phyloP scores from a whole-genome alignment of 2,329 filamentous ascomycete species.

The Cordyceps farinosa region DNA sequence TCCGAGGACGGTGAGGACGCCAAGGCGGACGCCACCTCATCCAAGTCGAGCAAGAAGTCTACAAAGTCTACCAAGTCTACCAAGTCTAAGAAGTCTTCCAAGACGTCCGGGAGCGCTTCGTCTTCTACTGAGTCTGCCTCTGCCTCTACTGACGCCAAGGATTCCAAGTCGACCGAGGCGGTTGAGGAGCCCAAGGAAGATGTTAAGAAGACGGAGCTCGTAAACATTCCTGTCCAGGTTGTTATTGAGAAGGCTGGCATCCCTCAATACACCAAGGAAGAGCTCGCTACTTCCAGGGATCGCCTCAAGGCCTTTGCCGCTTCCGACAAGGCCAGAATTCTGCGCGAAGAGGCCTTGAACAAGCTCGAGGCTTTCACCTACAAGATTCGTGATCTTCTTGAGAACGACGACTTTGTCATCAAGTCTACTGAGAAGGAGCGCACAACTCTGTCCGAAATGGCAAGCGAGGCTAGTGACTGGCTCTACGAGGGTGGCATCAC shows the following conservation, averaged over 20 bases:
- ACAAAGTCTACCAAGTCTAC: constrained; percentile 22
- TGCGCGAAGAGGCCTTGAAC: constrained; percentile 84
- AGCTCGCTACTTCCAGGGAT: constrained; percentile 55
- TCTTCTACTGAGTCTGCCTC: constrained; percentile 30
- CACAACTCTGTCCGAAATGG: constrained; percentile 61
- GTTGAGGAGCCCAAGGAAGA: constrained; percentile 45
- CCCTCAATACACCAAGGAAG: constrained; percentile 46
- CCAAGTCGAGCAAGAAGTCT: constrained; percentile 31
- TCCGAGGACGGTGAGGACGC: constrained; percentile 55
- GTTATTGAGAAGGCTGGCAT: constrained; percentile 48
- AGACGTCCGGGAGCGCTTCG: constrained; percentile 21
- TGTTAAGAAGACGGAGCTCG: constrained; percentile 57
- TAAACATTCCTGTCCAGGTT: constrained; percentile 51
- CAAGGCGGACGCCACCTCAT: constrained; percentile 30
- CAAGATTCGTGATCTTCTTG: constrained; percentile 76
- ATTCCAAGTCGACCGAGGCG: constrained; percentile 40
- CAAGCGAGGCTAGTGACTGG: constrained; percentile 77
- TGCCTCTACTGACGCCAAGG: constrained; percentile 46
- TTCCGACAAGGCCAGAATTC: constrained; percentile 73
- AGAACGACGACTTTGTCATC: constrained; percentile 69
- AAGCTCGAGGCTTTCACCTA: constrained; percentile 94
- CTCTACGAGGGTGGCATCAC: constrained; percentile 81
- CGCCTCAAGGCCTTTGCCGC: constrained; percentile 79
- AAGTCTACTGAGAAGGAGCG: constrained; percentile 68
- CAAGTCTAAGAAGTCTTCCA: constrained; percentile 4